Percentiles rank a stretch among this genome's conserved stretches.
phyloP scores from a whole-genome alignment of 2,329 filamentous ascomycete genomes.

The Pseudodiploospora longispora region DNA sequence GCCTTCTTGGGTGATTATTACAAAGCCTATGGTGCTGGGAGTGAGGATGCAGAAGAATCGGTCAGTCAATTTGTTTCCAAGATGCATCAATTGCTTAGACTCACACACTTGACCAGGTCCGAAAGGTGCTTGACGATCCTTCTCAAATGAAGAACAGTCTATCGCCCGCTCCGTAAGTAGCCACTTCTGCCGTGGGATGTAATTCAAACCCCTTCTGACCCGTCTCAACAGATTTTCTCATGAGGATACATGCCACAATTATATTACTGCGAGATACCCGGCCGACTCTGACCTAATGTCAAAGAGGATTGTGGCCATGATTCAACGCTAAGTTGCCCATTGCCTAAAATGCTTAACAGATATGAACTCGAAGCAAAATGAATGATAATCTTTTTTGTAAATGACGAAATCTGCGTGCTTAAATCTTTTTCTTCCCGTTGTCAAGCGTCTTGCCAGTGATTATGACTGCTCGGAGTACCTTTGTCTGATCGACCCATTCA shows the following conservation, averaged over 20 bases:
- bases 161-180: slow-evolving; percentile 32
- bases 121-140: slow-evolving; percentile 32
- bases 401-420: too few relatives aligned
- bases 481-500: slow-evolving; percentile 27
- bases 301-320: slow-evolving; percentile 9
- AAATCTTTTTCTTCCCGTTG: too few relatives aligned
- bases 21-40: slow-evolving; percentile 46
- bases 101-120: slow-evolving; percentile 24
- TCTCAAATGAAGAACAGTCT: slow-evolving; percentile 38
- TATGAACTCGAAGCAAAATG: too few relatives aligned
- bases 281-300: slow-evolving; percentile 27
- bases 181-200: background rate
- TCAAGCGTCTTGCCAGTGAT: slow-evolving; percentile 10
- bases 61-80: slow-evolving; percentile 21
- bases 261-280: slow-evolving; percentile 39
- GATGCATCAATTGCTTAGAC: background rate
- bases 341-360: too few relatives aligned
- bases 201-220: background rate
- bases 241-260: slow-evolving; percentile 40
- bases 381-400: too few relatives aligned
- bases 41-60: slow-evolving; percentile 38
- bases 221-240: slow-evolving; percentile 35
- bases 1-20: slow-evolving; percentile 46
- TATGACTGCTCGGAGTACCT: slow-evolving; percentile 26
- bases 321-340: too few relatives aligned